These are phyloP conservation scores for Phaffomyces antillensis DNA, from an alignment of 805 yeast genomes.

Conservation along the genomic window DNA sequence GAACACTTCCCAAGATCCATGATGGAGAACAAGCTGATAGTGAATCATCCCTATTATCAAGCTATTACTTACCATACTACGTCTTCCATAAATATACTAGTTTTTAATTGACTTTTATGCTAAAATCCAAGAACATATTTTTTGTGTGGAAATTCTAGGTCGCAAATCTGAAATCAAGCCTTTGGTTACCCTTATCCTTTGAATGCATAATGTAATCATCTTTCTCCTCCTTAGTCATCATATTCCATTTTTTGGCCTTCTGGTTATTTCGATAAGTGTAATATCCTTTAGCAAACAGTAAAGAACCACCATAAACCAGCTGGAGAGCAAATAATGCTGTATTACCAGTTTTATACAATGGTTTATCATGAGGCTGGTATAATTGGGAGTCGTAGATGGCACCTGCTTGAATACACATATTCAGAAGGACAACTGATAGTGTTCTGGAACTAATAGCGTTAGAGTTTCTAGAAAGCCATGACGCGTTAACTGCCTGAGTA, in stretches of 20 bases:
- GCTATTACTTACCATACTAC: too few relatives aligned
- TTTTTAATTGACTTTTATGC: too few relatives aligned
- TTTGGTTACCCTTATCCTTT: constrained; percentile 46
- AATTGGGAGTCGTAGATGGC: constrained; percentile 48
- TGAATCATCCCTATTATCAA: too few relatives aligned
- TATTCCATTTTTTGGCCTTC: constrained; percentile 44
- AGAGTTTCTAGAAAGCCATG: constrained; percentile 53
- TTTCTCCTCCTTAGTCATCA: constrained; percentile 41
- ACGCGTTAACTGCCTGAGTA: not conserved
- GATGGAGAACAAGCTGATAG: too few relatives aligned
- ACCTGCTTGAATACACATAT: constrained; percentile 57
- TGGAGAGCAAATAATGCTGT: not conserved
- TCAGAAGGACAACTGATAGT: constrained; percentile 55
- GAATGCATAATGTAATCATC: constrained; percentile 39
- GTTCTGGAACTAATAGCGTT: constrained; percentile 55
- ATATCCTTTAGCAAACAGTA: constrained; percentile 5
- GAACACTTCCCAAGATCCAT: too few relatives aligned
- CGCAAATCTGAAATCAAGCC: constrained; percentile 45
- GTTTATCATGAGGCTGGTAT: constrained; percentile 50
- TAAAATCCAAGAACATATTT: too few relatives aligned
- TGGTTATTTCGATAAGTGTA: constrained; percentile 29
- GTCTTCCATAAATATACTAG: too few relatives aligned
- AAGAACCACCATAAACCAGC: constrained; percentile 12
- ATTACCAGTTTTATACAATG: constrained; percentile 55
- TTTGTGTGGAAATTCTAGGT: not conserved